Percentiles rank a stretch among this genome's conserved stretches.
Conservation (phyloP, 2,329 filamentous ascomycete genomes). For the Apiospora rasikravindrae region DNA sequence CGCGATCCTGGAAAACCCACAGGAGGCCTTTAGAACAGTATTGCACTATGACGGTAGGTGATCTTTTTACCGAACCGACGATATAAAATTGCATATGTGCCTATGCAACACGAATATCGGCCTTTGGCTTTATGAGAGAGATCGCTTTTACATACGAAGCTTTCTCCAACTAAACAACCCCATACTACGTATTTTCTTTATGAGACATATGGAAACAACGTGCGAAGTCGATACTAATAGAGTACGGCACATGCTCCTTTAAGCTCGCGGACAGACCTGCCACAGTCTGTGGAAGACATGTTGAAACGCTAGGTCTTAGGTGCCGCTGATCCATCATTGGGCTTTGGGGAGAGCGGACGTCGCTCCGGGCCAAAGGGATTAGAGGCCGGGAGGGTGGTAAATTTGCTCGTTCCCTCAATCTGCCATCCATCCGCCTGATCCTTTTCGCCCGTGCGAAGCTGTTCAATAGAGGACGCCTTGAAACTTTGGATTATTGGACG, state of each 20-base stretch:
- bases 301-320: neutral
- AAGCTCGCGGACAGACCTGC: neutral
- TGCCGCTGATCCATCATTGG: neutral
- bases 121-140: neutral
- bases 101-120: neutral
- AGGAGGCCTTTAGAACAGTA: constrained; percentile 6
- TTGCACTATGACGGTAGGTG: constrained; percentile 12
- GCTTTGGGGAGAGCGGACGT: neutral
- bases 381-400: neutral
- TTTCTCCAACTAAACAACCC: neutral
- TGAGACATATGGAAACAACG: no score
- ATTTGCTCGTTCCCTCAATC: neutral
- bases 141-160: neutral
- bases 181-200: neutral
- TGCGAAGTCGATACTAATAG: neutral
- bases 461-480: neutral
- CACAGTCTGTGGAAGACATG: constrained; percentile 2
- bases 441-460: neutral
- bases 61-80: neutral
- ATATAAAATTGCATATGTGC: neutral
- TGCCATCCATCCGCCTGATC: neutral
- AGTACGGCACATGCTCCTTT: neutral
- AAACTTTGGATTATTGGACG: neutral
- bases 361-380: neutral
- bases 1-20: neutral